A percentile compares a stretch with the other conserved stretches of the same genome.
Conservation (phyloP, 768 basidiomycete species). For the Sporobolomyces pararoseus region DNA sequence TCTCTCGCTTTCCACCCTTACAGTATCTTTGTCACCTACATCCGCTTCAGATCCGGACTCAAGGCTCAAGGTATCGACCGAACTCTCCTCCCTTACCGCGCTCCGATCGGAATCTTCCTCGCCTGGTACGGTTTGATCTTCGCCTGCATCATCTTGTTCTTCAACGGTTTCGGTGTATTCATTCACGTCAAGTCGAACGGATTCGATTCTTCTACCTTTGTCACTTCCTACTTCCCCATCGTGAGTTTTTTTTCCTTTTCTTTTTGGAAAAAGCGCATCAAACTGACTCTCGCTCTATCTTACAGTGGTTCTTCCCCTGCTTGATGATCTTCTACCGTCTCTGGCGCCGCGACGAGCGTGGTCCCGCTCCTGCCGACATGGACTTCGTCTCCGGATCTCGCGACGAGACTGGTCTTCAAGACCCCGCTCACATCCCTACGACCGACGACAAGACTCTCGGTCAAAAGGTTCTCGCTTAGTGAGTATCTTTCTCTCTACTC, state of each 20-base stretch:
- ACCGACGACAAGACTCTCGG: slow-evolving; percentile 17
- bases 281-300: neutral
- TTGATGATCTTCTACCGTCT: slow-evolving; percentile 27
- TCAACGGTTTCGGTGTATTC: slow-evolving; percentile 36
- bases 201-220: slow-evolving; percentile 21
- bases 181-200: slow-evolving; percentile 2
- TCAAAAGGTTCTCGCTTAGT: slow-evolving; percentile 21
- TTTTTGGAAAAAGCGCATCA: no score
- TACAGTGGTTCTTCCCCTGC: slow-evolving; percentile 2
- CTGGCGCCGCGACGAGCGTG: slow-evolving; percentile 26
- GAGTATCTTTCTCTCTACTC: neutral
- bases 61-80: slow-evolving; percentile 54
- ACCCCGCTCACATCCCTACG: slow-evolving; percentile 10
- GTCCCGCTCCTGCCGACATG: slow-evolving; percentile 7
- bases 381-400: slow-evolving; percentile 32
- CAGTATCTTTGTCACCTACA: slow-evolving; percentile 19
- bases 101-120: slow-evolving; percentile 57
- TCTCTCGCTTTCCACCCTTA: neutral
- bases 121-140: slow-evolving; percentile 69
- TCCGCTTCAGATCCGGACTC: slow-evolving; percentile 24
- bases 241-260: slow-evolving; percentile 5
- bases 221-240: slow-evolving; percentile 26
- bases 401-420: slow-evolving; percentile 26
- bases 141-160: slow-evolving; percentile 47
- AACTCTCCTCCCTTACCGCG: slow-evolving; percentile 49